Percentiles rank a stretch among this genome's conserved stretches.
phyloP scores from a whole-genome alignment of 129 eudicot species.

The Escallonia herrerae region DNA sequence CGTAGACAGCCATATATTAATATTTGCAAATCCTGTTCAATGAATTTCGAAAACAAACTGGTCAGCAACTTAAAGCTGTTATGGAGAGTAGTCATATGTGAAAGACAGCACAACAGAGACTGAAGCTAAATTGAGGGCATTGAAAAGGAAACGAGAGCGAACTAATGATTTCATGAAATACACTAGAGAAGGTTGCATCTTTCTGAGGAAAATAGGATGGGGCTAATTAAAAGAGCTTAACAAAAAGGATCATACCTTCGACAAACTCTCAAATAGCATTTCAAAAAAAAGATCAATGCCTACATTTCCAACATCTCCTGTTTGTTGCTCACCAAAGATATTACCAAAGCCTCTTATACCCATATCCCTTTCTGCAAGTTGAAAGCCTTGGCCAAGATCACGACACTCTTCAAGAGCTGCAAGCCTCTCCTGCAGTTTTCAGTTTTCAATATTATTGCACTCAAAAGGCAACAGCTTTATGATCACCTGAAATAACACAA shows the following conservation, averaged over 20 bases:
- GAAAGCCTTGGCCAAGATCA: conserved; percentile 98
- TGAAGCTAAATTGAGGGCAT: not conserved
- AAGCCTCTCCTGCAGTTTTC: conserved; percentile 66
- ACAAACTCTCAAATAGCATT: conserved; percentile 97
- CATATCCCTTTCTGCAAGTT: conserved; percentile 99
- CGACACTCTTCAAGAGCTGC: conserved; percentile 94
- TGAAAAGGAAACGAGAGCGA: not conserved
- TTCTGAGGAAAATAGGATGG: not conserved
- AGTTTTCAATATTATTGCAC: too few species aligned
- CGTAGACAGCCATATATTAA: not conserved
- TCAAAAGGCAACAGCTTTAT: too few species aligned
- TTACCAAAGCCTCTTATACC: conserved; percentile 93
- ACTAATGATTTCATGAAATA: not conserved
- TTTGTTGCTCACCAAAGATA: conserved; percentile 98
- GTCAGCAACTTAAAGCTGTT: conserved; percentile 6
- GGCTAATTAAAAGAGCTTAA: not conserved
- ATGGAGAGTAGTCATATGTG: not conserved
- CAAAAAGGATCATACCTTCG: conserved; percentile 49
- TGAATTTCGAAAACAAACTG: not conserved
- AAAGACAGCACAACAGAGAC: not conserved
- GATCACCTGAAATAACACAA: too few species aligned
- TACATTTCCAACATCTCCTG: conserved; percentile 87
- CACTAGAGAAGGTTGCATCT: conserved; percentile 1
- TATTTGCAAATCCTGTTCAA: not conserved
- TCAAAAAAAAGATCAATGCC: conserved; percentile 99